phyloP scores from a whole-genome alignment of 306 rosid genomes.

The Pueraria montana region DNA sequence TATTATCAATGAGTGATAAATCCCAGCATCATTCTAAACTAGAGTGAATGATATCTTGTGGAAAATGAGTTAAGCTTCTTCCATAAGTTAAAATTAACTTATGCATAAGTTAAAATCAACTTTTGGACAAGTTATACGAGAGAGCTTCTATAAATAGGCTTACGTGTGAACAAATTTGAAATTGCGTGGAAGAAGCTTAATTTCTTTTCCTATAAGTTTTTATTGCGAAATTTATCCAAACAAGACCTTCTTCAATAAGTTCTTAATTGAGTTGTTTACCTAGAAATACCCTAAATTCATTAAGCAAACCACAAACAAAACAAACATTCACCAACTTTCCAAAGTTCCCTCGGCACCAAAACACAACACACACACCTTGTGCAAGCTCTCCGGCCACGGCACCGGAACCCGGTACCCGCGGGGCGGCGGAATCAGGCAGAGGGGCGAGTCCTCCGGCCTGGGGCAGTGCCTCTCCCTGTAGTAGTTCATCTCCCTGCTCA shows the following conservation, averaged over 20 bases:
- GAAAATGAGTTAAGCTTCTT: too few species aligned
- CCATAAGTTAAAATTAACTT: too few species aligned
- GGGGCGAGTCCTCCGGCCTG: slow-evolving; percentile 71
- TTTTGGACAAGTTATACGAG: background rate
- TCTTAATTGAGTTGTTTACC: background rate
- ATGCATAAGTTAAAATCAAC: background rate
- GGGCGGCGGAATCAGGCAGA: slow-evolving; percentile 89
- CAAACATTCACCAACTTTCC: slow-evolving; percentile 5
- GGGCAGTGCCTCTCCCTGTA: slow-evolving; percentile 96
- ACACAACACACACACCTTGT: slow-evolving; percentile 66
- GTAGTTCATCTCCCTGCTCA: slow-evolving; percentile 91
- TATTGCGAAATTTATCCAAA: background rate
- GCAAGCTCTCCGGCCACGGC: slow-evolving; percentile 94
- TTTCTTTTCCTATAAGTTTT: background rate
- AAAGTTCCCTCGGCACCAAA: background rate
- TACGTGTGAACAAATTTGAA: background rate
- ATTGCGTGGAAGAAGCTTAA: background rate
- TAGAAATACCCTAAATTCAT: background rate
- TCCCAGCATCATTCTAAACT: slow-evolving; percentile 19
- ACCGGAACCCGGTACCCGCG: slow-evolving; percentile 82
- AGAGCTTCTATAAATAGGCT: background rate
- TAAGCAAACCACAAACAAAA: background rate
- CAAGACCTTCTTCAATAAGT: background rate
- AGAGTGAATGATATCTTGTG: background rate
- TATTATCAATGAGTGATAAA: slow-evolving; percentile 17